Base-by-base conservation (phyloP, 768 basidiomycete genomes). In the Suillus ampliporus region DNA sequence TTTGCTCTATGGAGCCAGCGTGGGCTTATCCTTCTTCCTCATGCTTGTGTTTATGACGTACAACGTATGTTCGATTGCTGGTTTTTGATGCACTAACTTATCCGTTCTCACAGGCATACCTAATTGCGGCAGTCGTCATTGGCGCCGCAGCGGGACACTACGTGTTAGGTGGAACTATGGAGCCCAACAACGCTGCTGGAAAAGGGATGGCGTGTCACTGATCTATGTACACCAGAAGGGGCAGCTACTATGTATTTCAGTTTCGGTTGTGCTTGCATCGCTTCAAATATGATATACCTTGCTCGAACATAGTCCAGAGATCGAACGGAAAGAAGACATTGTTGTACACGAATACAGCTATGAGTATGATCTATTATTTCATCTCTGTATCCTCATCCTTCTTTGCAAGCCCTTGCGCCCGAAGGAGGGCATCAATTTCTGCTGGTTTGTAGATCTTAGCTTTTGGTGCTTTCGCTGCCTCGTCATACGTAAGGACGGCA, bases 1-100 rank as follows among this genome's bases (percentile, higher is more conserved):
- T 7, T 67, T 73, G 2, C 72, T 94, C 41, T 97, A 96, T 68
- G 93, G 89, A n/a, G 75, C 81, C 5, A 86, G 86, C 3, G 86
- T 94, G 23, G 89, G 89, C 74, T 74, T 94, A 62, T 92, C 92
- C 40, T 92, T 91, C 82, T 93, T 94, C 84, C 85, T 94, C 72
- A 97, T 97, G 95, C 80, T 97, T 62, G 88, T 97, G 44, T 95
- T 94, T 77, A 97, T 97, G 95, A 97, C 95, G 5, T 97, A 96
- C 78, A 97, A 97, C 67, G 93, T 94, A 62, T 70, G 91, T 79
- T 26, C 19, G 34, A 44, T 8, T 44, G 21, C 11, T 52, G 54
- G 52, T 14, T 62, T 48, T 9, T 47, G 3, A 11, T 43, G 5
- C 21, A 66, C 44, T 62, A 8, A 60, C 50, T 57, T 57, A 19